These are phyloP conservation scores for Styphnolobium japonicum DNA, from an alignment of 306 rosid genomes.

Conservation along the genomic window DNA sequence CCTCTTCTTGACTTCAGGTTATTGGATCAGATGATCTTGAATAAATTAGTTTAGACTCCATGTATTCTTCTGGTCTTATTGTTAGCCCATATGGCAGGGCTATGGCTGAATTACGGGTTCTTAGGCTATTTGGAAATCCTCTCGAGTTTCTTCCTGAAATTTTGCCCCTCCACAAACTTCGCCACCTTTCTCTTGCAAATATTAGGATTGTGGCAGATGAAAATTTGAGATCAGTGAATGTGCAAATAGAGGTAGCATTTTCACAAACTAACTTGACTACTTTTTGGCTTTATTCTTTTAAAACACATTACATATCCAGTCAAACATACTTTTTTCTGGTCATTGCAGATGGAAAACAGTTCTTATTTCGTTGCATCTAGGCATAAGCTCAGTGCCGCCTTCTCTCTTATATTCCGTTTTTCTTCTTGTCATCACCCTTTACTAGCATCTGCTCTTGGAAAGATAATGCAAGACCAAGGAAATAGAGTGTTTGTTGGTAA, in stretches of 20 bases:
- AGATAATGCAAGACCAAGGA: conserved; percentile 88
- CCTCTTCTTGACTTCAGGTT: conserved; percentile 98
- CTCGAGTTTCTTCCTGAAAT: conserved; percentile 98
- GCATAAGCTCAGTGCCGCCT: conserved; percentile 93
- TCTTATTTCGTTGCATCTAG: conserved; percentile 86
- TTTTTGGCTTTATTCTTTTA: background rate
- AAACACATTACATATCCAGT: conserved; percentile 18
- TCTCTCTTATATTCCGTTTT: conserved; percentile 96
- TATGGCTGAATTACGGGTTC: conserved; percentile 88
- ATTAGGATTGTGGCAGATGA: conserved; percentile 92
- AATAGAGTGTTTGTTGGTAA: conserved; percentile 84
- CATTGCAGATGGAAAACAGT: conserved; percentile 85
- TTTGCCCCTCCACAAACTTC: conserved; percentile 85
- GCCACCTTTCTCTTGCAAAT: conserved; percentile 91
- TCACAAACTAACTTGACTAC: conserved; percentile 6
- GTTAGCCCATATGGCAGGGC: conserved; percentile 67
- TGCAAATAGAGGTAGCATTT: conserved; percentile 83
- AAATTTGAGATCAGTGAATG: conserved; percentile 86
- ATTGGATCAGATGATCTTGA: conserved; percentile 31
- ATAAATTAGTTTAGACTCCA: conserved; percentile 25
- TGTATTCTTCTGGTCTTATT: conserved; percentile 46
- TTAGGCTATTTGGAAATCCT: conserved; percentile 90
- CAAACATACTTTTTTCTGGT: conserved; percentile 33
- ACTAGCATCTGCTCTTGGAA: conserved; percentile 92
- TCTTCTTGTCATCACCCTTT: conserved; percentile 98